Evolutionary conservation across 208 protist species (phyloP).

Genomic region (Trypanosoma theileri): DNA sequence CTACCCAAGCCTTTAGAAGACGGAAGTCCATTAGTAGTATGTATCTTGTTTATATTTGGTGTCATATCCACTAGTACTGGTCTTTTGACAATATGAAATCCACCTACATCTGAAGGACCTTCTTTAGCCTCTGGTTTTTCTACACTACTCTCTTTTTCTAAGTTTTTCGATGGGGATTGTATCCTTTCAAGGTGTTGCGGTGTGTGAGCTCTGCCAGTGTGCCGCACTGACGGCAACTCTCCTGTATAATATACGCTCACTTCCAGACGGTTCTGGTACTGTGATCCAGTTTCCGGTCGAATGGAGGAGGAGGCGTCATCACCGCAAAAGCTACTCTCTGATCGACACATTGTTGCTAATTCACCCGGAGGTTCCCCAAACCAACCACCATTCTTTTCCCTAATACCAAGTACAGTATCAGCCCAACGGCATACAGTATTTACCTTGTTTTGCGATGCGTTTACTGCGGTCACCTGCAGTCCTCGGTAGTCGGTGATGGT

Average conservation of each 20-base stretch:
- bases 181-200: not conserved
- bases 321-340: not conserved
- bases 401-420: slow-evolving; percentile 49
- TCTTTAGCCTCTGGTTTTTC: no score
- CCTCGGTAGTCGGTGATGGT: slow-evolving; percentile 52
- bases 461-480: slow-evolving; percentile 42
- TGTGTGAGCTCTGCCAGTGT: not conserved
- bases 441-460: slow-evolving; percentile 47
- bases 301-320: not conserved
- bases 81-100: no score
- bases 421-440: slow-evolving; percentile 68
- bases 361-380: slow-evolving; percentile 51
- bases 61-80: no score
- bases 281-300: not conserved
- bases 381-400: slow-evolving; percentile 41
- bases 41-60: no score
- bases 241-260: slow-evolving; percentile 5
- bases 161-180: not conserved
- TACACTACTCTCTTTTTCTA: not conserved
- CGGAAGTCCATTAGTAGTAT: no score
- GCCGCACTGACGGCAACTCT: not conserved
- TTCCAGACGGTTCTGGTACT: not conserved
- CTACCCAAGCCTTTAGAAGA: no score
- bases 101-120: no score
- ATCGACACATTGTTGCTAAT: not conserved